Conservation (phyloP, 345 rosid species). For the Eucalyptus decipiens region DNA sequence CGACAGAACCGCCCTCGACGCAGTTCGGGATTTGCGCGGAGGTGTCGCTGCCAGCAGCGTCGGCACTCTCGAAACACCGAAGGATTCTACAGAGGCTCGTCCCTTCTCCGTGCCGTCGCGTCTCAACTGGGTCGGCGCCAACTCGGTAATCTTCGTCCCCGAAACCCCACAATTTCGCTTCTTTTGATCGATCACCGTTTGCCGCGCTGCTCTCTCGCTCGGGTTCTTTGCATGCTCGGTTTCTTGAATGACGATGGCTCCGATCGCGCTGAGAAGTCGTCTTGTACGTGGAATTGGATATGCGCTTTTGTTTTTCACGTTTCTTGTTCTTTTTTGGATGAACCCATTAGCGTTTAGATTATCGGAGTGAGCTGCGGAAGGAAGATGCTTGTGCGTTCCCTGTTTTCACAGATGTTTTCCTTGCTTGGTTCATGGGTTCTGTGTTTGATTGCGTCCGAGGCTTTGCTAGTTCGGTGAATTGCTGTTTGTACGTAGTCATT, state of each 20-base stretch:
- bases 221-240: background rate
- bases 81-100: background rate
- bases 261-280: background rate
- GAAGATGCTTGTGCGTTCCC: background rate
- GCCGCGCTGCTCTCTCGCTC: background rate
- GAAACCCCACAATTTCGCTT: background rate
- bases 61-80: background rate
- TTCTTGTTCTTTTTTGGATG: background rate
- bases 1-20: background rate
- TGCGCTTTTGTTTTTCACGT: background rate
- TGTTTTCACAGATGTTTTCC: background rate
- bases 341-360: background rate
- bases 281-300: background rate
- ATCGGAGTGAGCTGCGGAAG: background rate
- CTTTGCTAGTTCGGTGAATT: background rate
- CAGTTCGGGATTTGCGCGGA: background rate
- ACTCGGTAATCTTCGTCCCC: background rate
- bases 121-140: background rate
- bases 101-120: background rate
- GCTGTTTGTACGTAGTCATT: background rate
- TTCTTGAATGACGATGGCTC: background rate
- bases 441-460: background rate
- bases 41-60: background rate
- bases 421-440: background rate
- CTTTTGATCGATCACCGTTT: background rate